Base-by-base conservation (phyloP, 805 yeast genomes). In the Saccharomycopsis guyanensis region DNA sequence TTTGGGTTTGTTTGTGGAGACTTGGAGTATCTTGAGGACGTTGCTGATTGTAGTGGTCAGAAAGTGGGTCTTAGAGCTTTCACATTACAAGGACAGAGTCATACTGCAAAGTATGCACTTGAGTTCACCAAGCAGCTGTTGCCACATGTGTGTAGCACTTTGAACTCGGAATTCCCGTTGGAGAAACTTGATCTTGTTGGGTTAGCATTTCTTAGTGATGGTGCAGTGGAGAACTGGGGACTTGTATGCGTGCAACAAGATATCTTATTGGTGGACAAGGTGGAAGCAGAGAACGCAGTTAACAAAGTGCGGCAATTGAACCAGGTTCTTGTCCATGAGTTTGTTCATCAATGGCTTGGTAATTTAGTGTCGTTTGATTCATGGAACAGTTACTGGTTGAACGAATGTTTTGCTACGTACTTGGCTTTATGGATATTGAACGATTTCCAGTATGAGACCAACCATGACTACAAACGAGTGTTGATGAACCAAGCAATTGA, bases 201-300 rank as follows among this genome's bases (percentile, higher is more conserved):
- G 1, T 60, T 85, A 6, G 93, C 93, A 7, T 81, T 78, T 55
- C 65, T 85, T 46, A 70, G 78, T 24, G 91, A 83, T 58, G 84
- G 85, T 49, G 94, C 86, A 2, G 84, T 82, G 79, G 94, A 85
- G 59, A 83, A 84, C 59, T 80, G 82, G 75, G 84, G 86, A 3
- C 62, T 82, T 63, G 70, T 85, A 42, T 75, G 82, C 2, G 68
- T 81, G 5, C 71, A 79, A 45, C 71, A 74, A 43, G 71, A 72
- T 53, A 53, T 74, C 5, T 51, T 75, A 16, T 51, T 70, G 13
- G 66, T 71, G 0, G 66, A 66, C 32, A 23, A 47, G 15, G 55
- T 59, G 1, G 52, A 68, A 37, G 38, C 20, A 1, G 51, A 51
- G 5, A 44, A 24, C 12, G 19, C 25, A 8, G 24, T 22, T 13